These are phyloP conservation scores for Uronychia setigera DNA, from an alignment of 73 alveolate genomes.

Conservation along the genomic window DNA sequence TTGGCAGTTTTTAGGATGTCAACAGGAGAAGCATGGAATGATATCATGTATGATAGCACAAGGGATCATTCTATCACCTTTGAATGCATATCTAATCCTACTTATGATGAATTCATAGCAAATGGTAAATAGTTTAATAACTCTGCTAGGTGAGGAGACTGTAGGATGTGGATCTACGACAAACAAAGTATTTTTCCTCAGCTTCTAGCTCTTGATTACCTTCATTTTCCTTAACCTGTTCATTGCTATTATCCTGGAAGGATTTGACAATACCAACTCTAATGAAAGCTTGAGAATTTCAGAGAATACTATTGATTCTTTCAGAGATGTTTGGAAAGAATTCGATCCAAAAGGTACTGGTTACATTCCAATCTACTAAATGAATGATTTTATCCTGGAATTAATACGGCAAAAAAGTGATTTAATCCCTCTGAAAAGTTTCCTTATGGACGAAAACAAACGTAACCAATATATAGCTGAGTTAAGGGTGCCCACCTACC, in stretches of 20 bases:
- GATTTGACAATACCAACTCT: constrained; percentile 13
- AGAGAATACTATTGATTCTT: constrained; percentile 36
- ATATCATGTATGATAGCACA: constrained; percentile 79
- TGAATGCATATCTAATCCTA: constrained; percentile 37
- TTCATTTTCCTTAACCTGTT: constrained; percentile 30
- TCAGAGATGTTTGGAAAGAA: constrained; percentile 53
- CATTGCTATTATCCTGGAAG: constrained; percentile 41
- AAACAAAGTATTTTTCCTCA: background rate
- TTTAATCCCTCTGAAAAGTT: background rate
- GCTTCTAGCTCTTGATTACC: constrained; percentile 14
- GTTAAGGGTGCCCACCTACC: background rate
- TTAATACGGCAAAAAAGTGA: background rate
- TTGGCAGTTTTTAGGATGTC: constrained; percentile 47
- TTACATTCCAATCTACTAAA: constrained; percentile 18
- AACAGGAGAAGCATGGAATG: constrained; percentile 94
- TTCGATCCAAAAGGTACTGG: constrained; percentile 68
- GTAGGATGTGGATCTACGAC: constrained; percentile 7
- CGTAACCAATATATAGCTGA: background rate
- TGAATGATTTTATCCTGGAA: constrained; percentile 10
- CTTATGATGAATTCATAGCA: constrained; percentile 10
- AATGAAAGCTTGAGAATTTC: constrained; percentile 34
- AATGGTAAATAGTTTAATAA: background rate
- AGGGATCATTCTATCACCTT: constrained; percentile 13
- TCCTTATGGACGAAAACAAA: background rate
- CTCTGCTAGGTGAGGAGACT: background rate